phyloP scores from a whole-genome alignment of 768 basidiomycete genomes.

The Gyrodon lividus region DNA sequence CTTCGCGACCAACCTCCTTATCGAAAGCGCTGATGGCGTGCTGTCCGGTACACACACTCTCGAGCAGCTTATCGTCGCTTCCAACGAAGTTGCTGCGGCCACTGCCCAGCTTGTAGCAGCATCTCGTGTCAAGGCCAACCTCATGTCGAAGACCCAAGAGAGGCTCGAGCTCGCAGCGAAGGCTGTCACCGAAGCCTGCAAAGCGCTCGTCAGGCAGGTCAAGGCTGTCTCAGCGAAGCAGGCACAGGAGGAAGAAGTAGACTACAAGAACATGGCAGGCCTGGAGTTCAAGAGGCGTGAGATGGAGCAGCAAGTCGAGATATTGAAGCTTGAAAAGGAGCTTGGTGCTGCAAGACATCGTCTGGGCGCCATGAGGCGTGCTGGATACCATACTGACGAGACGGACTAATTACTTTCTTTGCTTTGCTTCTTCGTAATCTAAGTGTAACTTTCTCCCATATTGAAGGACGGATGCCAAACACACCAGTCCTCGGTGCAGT shows the following conservation, averaged over 20 bases:
- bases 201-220: slow-evolving; percentile 93
- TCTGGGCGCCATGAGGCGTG: slow-evolving; percentile 81
- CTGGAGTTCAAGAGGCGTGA: slow-evolving; percentile 96
- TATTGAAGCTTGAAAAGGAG: slow-evolving; percentile 94
- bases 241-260: slow-evolving; percentile 71
- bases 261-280: slow-evolving; percentile 88
- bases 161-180: slow-evolving; percentile 94
- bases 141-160: slow-evolving; percentile 99
- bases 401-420: slow-evolving; percentile 46
- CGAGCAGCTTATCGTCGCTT: slow-evolving; percentile 99
- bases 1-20: slow-evolving; percentile 91
- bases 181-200: slow-evolving; percentile 97
- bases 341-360: slow-evolving; percentile 82
- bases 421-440: slow-evolving; percentile 20
- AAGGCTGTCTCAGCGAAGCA: slow-evolving; percentile 91
- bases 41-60: slow-evolving; percentile 94
- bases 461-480: not conserved
- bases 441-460: slow-evolving; percentile 23
- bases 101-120: slow-evolving; percentile 99
- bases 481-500: no score
- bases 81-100: slow-evolving; percentile 95
- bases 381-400: slow-evolving; percentile 87
- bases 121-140: slow-evolving; percentile 94
- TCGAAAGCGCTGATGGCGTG: slow-evolving; percentile 97
- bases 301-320: slow-evolving; percentile 99